Base-by-base conservation (phyloP, 306 rosid genomes). In the Lathyrus tuberosus region DNA sequence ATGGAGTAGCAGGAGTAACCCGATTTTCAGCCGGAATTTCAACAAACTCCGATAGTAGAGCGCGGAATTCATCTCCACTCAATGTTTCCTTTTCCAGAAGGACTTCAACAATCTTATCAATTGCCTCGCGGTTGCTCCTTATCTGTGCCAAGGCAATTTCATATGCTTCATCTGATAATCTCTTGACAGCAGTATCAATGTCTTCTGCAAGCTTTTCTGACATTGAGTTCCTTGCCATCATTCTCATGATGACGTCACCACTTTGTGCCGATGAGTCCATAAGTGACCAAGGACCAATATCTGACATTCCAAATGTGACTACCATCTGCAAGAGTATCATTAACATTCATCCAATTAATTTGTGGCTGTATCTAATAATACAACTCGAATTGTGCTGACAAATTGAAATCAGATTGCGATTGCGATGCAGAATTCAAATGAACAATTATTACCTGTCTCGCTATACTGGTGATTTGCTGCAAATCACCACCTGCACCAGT, bases 161-260 rank as follows among this genome's bases (percentile, higher is more conserved):
- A 22, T 89, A 87, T 22, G 95, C 98, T 60, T 87, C 86, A 42
- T 89, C 98, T 16, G 96, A 87, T 69, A 92, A 2, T 70, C 76
- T 87, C 88, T 92, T 92, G 69, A 87, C 71, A 10, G 98, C 95
- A 24, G 83, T 14, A 63, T 92, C 98, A 10, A 92, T 92, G 84
- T 92, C 98, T 85, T 84, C 92, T 5, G 98, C 98, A 18, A 92
- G 98, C 79, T 68, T 89, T 73, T 92, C 96, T 0, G 98, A 92
- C 98, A 92, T 92, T 10, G 98, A 92, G 84, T 92, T 92, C 80
- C 98, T 89, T 41, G 96, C 98, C 98, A 92, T 92, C 98, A 89
- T 92, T 80, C 98, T 86, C 98, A 92, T 92, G 75, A 92, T 87
- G 30, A 92, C 88, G 56, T 92, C 97, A 56, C 78, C 94, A 60